These are phyloP conservation scores for Pichia sp. DNA, from an alignment of 1,139 yeast genomes.

Conservation along the genomic window DNA sequence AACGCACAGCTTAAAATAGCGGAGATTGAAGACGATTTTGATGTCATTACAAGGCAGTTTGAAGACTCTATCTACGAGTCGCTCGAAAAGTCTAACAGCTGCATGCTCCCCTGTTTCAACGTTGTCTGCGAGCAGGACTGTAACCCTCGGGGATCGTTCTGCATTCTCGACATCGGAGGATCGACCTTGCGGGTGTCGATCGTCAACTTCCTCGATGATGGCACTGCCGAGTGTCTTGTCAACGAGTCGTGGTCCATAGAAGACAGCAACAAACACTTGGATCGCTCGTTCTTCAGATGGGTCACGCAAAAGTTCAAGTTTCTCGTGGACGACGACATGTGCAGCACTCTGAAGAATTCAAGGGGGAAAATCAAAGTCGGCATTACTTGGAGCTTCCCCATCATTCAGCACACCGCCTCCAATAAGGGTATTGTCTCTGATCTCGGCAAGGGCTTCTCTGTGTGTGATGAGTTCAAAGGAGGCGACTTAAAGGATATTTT, in stretches of 20 bases:
- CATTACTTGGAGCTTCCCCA: conserved; percentile 51
- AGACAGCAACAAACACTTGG: conserved; percentile 12
- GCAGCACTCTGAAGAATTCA: not conserved
- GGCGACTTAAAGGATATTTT: conserved; percentile 42
- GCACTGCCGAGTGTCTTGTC: conserved; percentile 6
- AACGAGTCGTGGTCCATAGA: conserved; percentile 14
- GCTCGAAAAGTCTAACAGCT: conserved; percentile 8
- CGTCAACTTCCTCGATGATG: conserved; percentile 7
- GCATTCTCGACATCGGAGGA: conserved; percentile 18
- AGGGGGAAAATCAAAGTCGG: conserved; percentile 12
- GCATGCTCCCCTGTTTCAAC: conserved; percentile 16
- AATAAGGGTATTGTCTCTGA: conserved; percentile 44
- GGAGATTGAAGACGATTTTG: conserved; percentile 6
- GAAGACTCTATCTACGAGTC: conserved; percentile 10
- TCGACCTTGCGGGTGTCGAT: conserved; percentile 15
- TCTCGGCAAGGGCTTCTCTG: conserved; percentile 50
- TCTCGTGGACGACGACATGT: not conserved
- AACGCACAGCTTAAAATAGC: conserved; percentile 7
- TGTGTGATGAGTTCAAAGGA: conserved; percentile 39
- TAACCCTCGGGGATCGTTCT: not conserved
- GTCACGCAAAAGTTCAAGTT: conserved; percentile 4
- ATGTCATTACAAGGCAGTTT: conserved; percentile 7
- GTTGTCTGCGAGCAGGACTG: conserved; percentile 1
- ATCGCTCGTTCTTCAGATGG: conserved; percentile 11
- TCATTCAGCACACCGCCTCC: conserved; percentile 38